Percentiles rank a stretch among this genome's conserved stretches.
phyloP scores from a whole-genome alignment of 2,329 filamentous ascomycete species.

The Colletotrichum australisinense region DNA sequence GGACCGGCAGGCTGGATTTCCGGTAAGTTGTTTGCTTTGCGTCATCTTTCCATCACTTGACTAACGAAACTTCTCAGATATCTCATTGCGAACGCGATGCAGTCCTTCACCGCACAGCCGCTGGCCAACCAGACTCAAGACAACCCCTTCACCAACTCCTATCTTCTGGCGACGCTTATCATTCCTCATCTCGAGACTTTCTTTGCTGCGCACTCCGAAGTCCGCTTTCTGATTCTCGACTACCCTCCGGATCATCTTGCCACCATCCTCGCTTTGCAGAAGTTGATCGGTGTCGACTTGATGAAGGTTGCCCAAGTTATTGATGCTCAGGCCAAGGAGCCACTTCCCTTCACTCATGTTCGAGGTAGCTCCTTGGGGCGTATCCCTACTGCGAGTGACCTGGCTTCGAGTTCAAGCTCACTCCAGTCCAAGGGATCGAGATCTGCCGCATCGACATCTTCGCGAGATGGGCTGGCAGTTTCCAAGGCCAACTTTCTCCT shows the following conservation, averaged over 20 bases:
- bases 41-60: no score
- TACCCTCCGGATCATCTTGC: conserved; percentile 67
- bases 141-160: conserved; percentile 65
- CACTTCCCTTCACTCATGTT: conserved; percentile 52
- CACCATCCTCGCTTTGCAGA: conserved; percentile 68
- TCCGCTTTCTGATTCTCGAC: conserved; percentile 69
- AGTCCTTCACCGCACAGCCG: conserved; percentile 64
- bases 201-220: conserved; percentile 61
- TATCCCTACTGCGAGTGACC: conserved; percentile 33
- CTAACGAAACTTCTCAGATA: conserved; percentile 54
- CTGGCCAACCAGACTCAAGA: conserved; percentile 61
- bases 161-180: conserved; percentile 67
- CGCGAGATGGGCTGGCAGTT: conserved; percentile 46
- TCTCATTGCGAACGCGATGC: conserved; percentile 70
- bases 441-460: background rate
- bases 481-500: conserved; percentile 69
- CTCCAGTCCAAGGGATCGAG: conserved; percentile 17
- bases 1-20: conserved; percentile 69
- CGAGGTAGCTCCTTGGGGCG: conserved; percentile 47
- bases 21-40: conserved; percentile 53
- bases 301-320: conserved; percentile 71
- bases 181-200: conserved; percentile 72
- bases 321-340: conserved; percentile 52
- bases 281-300: conserved; percentile 64
- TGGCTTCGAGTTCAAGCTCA: conserved; percentile 18